phyloP scores from a whole-genome alignment of 2,329 filamentous ascomycete species.

The Apiospora malaysiana region DNA sequence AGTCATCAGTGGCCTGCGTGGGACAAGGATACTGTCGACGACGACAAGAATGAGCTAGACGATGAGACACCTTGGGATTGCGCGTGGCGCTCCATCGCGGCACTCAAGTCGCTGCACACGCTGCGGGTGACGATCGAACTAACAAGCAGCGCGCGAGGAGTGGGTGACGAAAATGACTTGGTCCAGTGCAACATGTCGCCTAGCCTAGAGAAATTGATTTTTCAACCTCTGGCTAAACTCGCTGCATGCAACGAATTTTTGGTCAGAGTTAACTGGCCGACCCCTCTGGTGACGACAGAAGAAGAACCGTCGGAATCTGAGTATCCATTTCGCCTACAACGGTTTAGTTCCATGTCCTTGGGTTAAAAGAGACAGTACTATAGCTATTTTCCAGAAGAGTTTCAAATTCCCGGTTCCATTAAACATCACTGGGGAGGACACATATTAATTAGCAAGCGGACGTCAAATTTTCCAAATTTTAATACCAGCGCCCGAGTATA shows the following conservation, averaged over 20 bases:
- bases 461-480: too few species aligned
- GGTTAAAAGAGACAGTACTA: too few species aligned
- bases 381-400: neutral
- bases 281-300: neutral
- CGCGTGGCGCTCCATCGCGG: conserved; percentile 14
- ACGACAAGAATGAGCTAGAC: neutral
- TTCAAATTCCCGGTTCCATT: too few species aligned
- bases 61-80: conserved; percentile 18
- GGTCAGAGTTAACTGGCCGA: neutral
- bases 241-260: neutral
- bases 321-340: neutral
- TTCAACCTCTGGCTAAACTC: neutral
- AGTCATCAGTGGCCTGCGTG: conserved; percentile 12
- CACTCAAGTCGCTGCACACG: conserved; percentile 19
- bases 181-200: neutral
- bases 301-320: neutral
- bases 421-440: too few species aligned
- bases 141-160: neutral
- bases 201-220: neutral
- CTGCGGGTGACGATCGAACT: conserved; percentile 16
- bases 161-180: neutral
- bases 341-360: neutral
- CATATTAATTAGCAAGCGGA: too few species aligned
- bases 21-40: neutral
- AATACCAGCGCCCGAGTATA: too few species aligned